Conservation (phyloP, 1,284 basidiomycete species). For the Ganoderma leucocontextum region DNA sequence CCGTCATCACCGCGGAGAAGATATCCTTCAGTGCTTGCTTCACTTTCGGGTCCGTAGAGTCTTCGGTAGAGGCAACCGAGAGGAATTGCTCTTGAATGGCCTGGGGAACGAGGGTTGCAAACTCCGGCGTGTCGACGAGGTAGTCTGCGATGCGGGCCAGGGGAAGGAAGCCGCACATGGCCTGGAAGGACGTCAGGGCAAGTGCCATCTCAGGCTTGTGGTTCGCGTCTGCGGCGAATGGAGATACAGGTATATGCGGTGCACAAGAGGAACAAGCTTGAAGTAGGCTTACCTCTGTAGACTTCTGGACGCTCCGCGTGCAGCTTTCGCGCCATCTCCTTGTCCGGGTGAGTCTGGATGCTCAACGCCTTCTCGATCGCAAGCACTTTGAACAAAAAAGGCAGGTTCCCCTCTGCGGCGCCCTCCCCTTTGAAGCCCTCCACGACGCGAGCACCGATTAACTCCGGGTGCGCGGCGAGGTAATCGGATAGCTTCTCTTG, state of each 20-base stretch:
- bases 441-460: constrained; percentile 74
- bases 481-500: constrained; percentile 63
- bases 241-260: background rate
- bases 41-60: constrained; percentile 54
- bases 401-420: constrained; percentile 76
- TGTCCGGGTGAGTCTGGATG: constrained; percentile 98
- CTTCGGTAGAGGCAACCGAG: constrained; percentile 49
- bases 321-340: constrained; percentile 83
- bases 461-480: constrained; percentile 70
- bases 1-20: constrained; percentile 88
- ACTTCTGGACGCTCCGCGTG: constrained; percentile 82
- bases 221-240: constrained; percentile 72
- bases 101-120: constrained; percentile 75
- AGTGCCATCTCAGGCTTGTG: constrained; percentile 99
- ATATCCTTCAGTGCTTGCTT: constrained; percentile 75
- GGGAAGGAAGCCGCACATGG: constrained; percentile 92
- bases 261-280: background rate
- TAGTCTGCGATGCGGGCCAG: constrained; percentile 74
- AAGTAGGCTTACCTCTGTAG: constrained; percentile 39
- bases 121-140: constrained; percentile 80
- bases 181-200: constrained; percentile 91
- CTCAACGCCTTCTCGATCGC: constrained; percentile 94
- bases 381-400: constrained; percentile 94
- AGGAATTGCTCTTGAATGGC: constrained; percentile 60
- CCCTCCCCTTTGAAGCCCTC: constrained; percentile 61